Evolutionary conservation across 164 flowering plant genomes (phyloP).

Genomic region (Saururus chinensis): DNA sequence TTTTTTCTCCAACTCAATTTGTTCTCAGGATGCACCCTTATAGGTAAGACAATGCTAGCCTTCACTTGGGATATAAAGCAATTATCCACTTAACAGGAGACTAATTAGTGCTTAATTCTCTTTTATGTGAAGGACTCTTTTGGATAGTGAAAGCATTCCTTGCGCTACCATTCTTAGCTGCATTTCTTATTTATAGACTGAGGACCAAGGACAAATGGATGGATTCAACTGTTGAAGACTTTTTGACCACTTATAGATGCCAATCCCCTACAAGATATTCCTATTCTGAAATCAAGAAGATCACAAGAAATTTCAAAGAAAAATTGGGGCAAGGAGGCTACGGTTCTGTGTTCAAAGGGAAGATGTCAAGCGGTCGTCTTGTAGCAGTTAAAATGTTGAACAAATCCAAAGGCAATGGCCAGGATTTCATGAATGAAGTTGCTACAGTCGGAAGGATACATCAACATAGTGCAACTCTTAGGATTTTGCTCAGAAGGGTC

Average conservation of each 20-base stretch:
- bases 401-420: constrained; percentile 4
- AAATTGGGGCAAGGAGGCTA: constrained; percentile 34
- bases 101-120: no score
- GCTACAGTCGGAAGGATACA: constrained; percentile 5
- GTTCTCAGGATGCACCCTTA: no score
- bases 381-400: not conserved
- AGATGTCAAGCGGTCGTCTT: constrained; percentile 3
- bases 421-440: constrained; percentile 25
- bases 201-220: not conserved
- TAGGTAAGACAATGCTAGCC: no score
- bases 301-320: constrained; percentile 23
- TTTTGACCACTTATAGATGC: constrained; percentile 15
- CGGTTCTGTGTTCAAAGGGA: constrained; percentile 2
- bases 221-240: not conserved
- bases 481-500: constrained; percentile 14
- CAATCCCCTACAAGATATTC: constrained; percentile 21
- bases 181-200: no score
- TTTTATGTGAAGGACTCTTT: no score
- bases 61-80: no score
- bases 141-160: no score
- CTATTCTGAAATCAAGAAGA: constrained; percentile 22
- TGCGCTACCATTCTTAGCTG: no score
- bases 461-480: constrained; percentile 15
- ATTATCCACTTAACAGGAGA: no score
- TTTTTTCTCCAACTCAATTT: no score